These are phyloP conservation scores for Epichloe uncinata DNA, from an alignment of 2,329 filamentous ascomycete species.

Conservation along the genomic window DNA sequence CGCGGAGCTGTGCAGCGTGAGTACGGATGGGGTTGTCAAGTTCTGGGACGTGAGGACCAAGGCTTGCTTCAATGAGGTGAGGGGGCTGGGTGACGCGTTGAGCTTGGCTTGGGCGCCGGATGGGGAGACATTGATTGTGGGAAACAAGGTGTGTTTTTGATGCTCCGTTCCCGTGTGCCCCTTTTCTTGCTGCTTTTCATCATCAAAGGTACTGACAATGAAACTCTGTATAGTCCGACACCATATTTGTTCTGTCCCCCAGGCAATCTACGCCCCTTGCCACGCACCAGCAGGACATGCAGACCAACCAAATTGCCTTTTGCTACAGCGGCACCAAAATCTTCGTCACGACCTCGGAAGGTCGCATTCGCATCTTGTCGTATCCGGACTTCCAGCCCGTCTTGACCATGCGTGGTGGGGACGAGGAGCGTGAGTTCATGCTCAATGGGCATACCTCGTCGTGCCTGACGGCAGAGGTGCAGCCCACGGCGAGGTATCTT, in stretches of 20 bases:
- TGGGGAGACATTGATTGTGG: constrained; percentile 56
- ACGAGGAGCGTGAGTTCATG: constrained; percentile 38
- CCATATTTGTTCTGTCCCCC: constrained; percentile 49
- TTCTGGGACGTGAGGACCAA: constrained; percentile 73
- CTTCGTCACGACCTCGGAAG: constrained; percentile 58
- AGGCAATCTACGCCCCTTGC: constrained; percentile 40
- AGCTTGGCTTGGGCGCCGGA: constrained; percentile 63
- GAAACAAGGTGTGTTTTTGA: constrained; percentile 47
- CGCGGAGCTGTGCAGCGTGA: constrained; percentile 62
- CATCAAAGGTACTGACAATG: neutral
- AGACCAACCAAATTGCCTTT: constrained; percentile 63
- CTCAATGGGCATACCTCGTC: constrained; percentile 62
- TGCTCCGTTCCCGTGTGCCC: neutral
- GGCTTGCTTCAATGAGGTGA: constrained; percentile 55
- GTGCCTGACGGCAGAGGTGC: constrained; percentile 54
- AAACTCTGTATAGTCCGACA: constrained; percentile 37
- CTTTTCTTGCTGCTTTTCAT: neutral
- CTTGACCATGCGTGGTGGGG: constrained; percentile 33
- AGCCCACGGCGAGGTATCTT: constrained; percentile 57
- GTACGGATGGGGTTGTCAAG: constrained; percentile 58
- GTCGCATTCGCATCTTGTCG: constrained; percentile 55
- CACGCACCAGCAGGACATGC: constrained; percentile 45
- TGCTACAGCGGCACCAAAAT: constrained; percentile 60
- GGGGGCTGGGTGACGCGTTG: constrained; percentile 52
- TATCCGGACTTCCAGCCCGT: constrained; percentile 51